phyloP scores from a whole-genome alignment of 2,329 filamentous ascomycete species.

The Calonectria montana region DNA sequence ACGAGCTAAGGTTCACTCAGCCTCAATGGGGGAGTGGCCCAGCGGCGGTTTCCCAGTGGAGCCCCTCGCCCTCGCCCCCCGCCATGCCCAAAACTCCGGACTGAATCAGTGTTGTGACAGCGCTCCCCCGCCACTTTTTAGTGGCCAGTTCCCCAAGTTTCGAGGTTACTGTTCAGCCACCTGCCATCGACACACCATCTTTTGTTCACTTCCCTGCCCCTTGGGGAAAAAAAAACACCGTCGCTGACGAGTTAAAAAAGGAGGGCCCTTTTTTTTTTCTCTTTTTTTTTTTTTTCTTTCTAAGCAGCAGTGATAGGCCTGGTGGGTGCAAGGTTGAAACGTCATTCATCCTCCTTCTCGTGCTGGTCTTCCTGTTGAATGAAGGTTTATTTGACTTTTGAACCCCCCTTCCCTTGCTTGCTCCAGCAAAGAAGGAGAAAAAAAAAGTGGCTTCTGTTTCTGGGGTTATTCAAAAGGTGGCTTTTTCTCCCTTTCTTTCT shows the following conservation, averaged over 20 bases:
- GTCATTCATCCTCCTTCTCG: neutral
- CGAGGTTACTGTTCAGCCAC: neutral
- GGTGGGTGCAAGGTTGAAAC: neutral
- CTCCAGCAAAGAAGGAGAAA: neutral
- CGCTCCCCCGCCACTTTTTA: neutral
- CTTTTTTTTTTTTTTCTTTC: neutral
- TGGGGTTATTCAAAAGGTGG: neutral
- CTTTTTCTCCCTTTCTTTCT: neutral
- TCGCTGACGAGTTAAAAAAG: neutral
- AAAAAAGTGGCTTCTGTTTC: neutral
- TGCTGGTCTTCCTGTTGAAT: neutral
- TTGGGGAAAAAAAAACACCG: neutral
- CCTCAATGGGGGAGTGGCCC: constrained; percentile 1
- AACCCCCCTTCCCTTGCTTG: neutral
- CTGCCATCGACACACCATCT: neutral
- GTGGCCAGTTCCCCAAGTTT: neutral
- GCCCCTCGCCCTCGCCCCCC: neutral
- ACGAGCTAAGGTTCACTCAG: constrained; percentile 1
- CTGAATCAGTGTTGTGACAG: neutral
- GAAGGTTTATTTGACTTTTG: neutral
- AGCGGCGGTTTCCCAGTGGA: neutral
- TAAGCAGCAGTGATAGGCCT: neutral
- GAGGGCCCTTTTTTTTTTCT: too few species aligned
- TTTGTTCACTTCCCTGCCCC: neutral
- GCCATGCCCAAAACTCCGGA: neutral